Evolutionary conservation across 768 basidiomycete genomes (phyloP), one percentile per base, ranked within the genome.

Genomic region (Leccinum subgranulosum): DNA sequence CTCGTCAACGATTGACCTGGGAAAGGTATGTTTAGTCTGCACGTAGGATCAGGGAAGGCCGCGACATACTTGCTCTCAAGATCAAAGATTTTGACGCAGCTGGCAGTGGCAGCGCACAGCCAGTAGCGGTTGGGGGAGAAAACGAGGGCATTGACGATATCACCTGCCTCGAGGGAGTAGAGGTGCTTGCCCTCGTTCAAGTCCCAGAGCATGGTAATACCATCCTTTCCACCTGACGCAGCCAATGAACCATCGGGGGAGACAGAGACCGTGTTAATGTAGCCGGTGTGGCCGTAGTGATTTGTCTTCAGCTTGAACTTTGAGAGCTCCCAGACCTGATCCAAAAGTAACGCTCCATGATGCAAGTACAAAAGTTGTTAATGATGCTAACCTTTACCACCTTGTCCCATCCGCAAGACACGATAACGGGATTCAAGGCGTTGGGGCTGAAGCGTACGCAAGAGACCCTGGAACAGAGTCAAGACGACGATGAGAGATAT

Each of bases 251-350:
- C 97, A 72, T 99, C 97, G 53, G 97, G 97, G 36, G 97, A 99
- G 59, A 99, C 95, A 59, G 97, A 94, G 71, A 99, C 78, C 67
- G 96, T 94, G 83, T 94, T 98, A 77, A 99, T 94, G 83, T 98
- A 98, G 62, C 96, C 97, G 51, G 92, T 96, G 84, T 99, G 97
- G 64, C 97, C 97, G 73, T 92, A 93, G 83, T 99, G 97, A 85
- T 98, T 98, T 78, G 97, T 98, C 85, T 94, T 94, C 75, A 99
- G 85, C 81, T 99, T 98, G 88, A 98, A 98, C 79, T 98, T 97
- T 75, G 92, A 92, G 60, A 98, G 88, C 76, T 99, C 97, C 97
- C 97, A 99, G 66, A 99, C 97, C 96, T 99, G 69, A 74, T 73
- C 73, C 74, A 77, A 74, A 10, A 33, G 45, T 61, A 33, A 60